Percentiles rank a stretch among this genome's conserved stretches.
phyloP scores from a whole-genome alignment of 2,329 filamentous ascomycete species.

The Taxawa tesnikishii region DNA sequence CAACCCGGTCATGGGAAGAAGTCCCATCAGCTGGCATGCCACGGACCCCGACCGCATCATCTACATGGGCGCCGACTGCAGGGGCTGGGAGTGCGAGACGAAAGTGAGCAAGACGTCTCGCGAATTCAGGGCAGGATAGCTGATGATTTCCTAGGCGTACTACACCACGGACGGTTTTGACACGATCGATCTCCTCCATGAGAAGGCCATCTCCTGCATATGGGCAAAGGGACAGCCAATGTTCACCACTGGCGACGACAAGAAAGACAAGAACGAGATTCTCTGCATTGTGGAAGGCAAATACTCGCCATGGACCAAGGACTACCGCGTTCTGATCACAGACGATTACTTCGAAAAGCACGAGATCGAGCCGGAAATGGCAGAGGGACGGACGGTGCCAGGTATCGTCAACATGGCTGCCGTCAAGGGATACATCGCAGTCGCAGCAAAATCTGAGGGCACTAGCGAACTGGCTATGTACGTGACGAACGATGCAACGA shows the following conservation, averaged over 20 bases:
- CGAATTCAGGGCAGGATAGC: slow-evolving; percentile 8
- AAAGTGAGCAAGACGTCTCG: slow-evolving; percentile 34
- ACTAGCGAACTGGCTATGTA: slow-evolving; percentile 89
- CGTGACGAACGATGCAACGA: slow-evolving; percentile 69
- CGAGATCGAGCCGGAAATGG: slow-evolving; percentile 62
- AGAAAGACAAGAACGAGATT: slow-evolving; percentile 57
- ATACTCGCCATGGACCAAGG: slow-evolving; percentile 56
- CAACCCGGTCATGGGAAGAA: slow-evolving; percentile 42
- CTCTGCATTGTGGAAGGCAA: slow-evolving; percentile 69
- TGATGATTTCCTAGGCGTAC: slow-evolving; percentile 30
- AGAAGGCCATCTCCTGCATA: slow-evolving; percentile 62
- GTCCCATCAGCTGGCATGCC: slow-evolving; percentile 66
- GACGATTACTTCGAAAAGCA: slow-evolving; percentile 65
- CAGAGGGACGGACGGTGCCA: slow-evolving; percentile 58
- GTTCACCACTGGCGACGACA: slow-evolving; percentile 57
- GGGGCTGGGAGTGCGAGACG: slow-evolving; percentile 24
- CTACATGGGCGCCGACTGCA: slow-evolving; percentile 46
- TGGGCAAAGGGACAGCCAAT: slow-evolving; percentile 71
- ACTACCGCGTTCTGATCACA: slow-evolving; percentile 69
- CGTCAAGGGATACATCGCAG: slow-evolving; percentile 78
- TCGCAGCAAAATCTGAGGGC: slow-evolving; percentile 63
- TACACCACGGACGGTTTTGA: slow-evolving; percentile 86
- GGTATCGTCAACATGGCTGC: slow-evolving; percentile 72
- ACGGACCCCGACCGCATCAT: slow-evolving; percentile 74
- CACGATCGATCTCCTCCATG: slow-evolving; percentile 50